Conservation (phyloP, 495 filamentous ascomycete species). For the Penicillium diatomitis region DNA sequence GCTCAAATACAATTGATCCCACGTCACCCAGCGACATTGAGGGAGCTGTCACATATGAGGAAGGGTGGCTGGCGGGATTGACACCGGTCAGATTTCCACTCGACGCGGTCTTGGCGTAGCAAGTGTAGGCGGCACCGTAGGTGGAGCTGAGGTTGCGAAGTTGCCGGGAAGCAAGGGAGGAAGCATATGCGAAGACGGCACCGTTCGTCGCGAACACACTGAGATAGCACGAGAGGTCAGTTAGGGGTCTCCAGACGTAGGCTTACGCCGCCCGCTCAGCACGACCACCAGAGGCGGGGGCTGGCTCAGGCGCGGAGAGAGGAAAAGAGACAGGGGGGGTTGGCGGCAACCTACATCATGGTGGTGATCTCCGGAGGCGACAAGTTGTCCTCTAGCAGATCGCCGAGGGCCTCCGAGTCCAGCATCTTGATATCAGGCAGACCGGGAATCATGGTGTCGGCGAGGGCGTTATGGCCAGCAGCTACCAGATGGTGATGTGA, state of each 20-base stretch:
- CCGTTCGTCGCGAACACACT: slow-evolving; percentile 39
- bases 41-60: slow-evolving; percentile 40
- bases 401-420: slow-evolving; percentile 38
- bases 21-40: slow-evolving; percentile 42
- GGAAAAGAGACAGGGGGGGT: background rate
- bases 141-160: slow-evolving; percentile 39
- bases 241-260: too few relatives aligned
- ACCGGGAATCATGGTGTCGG: slow-evolving; percentile 37
- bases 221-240: background rate
- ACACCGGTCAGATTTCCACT: slow-evolving; percentile 40
- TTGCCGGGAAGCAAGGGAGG: slow-evolving; percentile 32
- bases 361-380: slow-evolving; percentile 40
- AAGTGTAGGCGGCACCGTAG: slow-evolving; percentile 41
- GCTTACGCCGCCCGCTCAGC: background rate
- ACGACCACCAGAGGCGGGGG: background rate
- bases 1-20: slow-evolving; percentile 41
- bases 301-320: background rate
- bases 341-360: slow-evolving; percentile 25
- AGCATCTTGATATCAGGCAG: slow-evolving; percentile 43
- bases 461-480: slow-evolving; percentile 3
- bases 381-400: slow-evolving; percentile 39
- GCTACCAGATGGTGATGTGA: too few relatives aligned
- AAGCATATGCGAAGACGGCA: slow-evolving; percentile 39
- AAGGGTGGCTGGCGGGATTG: slow-evolving; percentile 39
- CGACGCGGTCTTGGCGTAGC: slow-evolving; percentile 37